Evolutionary conservation across 2,329 filamentous ascomycete genomes (phyloP).

Genomic region (Elsinoe ampelina): DNA sequence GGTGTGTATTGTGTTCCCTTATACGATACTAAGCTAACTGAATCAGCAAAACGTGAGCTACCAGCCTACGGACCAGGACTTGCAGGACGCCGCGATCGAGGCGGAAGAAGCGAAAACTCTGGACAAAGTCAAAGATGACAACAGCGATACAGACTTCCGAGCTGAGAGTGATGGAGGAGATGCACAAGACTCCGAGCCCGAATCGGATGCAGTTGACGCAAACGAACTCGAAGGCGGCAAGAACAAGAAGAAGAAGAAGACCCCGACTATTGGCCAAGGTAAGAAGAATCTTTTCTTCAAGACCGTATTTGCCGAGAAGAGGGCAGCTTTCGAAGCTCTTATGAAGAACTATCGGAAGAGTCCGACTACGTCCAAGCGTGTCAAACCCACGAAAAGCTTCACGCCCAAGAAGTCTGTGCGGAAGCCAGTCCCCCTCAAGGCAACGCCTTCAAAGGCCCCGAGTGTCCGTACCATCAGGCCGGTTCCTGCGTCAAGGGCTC

Average conservation of each 20-base stretch:
- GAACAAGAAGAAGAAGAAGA: conserved; percentile 9
- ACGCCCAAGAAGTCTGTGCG: background rate
- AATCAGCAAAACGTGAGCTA: conserved; percentile 38
- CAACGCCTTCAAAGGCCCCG: background rate
- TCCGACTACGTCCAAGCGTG: background rate
- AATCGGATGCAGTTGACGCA: conserved; percentile 16
- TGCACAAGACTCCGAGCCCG: conserved; percentile 22
- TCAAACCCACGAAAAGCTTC: background rate
- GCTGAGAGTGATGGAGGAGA: conserved; percentile 30
- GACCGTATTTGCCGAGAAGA: background rate
- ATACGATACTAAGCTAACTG: conserved; percentile 16
- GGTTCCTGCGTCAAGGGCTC: no score
- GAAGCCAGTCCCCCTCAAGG: background rate
- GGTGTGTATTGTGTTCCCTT: conserved; percentile 16
- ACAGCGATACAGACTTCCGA: conserved; percentile 44
- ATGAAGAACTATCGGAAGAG: background rate
- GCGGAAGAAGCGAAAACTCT: background rate
- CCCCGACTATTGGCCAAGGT: conserved; percentile 11
- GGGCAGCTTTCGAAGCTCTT: background rate
- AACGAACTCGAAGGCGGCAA: conserved; percentile 11
- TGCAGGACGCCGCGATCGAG: conserved; percentile 14
- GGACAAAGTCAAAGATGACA: conserved; percentile 25
- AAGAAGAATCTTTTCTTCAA: conserved; percentile 7
- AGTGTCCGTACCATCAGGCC: no score
- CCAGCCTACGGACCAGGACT: conserved; percentile 25